These are phyloP conservation scores for Pseudocercospora pini-densiflorae DNA, from an alignment of 2,329 filamentous ascomycete species.

Conservation along the genomic window DNA sequence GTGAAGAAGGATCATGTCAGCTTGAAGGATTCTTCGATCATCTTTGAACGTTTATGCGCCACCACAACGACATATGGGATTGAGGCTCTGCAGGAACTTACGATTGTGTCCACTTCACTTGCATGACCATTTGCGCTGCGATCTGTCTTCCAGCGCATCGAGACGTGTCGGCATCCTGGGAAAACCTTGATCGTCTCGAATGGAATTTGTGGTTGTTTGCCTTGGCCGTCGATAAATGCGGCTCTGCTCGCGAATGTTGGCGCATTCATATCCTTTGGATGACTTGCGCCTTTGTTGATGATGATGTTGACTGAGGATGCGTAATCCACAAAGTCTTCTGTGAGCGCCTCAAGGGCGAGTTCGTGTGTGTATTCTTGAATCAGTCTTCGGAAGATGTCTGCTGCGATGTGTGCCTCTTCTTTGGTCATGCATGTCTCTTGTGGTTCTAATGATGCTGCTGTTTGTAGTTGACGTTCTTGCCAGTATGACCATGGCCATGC, in stretches of 20 bases:
- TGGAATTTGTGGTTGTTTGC: constrained; percentile 34
- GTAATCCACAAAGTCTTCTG: constrained; percentile 38
- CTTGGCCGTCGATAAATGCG: constrained; percentile 31
- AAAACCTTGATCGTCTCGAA: constrained; percentile 36
- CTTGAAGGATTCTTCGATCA: neutral
- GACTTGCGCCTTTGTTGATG: constrained; percentile 37
- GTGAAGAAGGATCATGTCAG: constrained; percentile 1
- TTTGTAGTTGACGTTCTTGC: neutral
- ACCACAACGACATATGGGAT: too few relatives aligned
- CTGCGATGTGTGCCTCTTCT: constrained; percentile 27
- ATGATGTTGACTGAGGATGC: constrained; percentile 39
- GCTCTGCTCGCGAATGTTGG: constrained; percentile 31
- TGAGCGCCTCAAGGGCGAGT: constrained; percentile 31
- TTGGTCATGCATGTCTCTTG: constrained; percentile 32
- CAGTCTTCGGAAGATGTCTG: constrained; percentile 36
- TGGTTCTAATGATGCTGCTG: neutral
- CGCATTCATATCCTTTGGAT: constrained; percentile 26
- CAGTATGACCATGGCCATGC: constrained; percentile 4
- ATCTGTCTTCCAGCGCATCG: constrained; percentile 35
- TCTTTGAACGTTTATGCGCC: neutral
- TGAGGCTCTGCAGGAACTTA: constrained; percentile 19
- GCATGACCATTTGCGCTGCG: constrained; percentile 32
- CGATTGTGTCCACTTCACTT: constrained; percentile 33
- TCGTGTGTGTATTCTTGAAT: constrained; percentile 37
- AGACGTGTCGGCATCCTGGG: constrained; percentile 35